Percentiles rank a stretch among this genome's conserved stretches.
Evolutionary conservation across 2,329 filamentous ascomycete species (phyloP).

Genomic region (Aureobasidium lini): DNA sequence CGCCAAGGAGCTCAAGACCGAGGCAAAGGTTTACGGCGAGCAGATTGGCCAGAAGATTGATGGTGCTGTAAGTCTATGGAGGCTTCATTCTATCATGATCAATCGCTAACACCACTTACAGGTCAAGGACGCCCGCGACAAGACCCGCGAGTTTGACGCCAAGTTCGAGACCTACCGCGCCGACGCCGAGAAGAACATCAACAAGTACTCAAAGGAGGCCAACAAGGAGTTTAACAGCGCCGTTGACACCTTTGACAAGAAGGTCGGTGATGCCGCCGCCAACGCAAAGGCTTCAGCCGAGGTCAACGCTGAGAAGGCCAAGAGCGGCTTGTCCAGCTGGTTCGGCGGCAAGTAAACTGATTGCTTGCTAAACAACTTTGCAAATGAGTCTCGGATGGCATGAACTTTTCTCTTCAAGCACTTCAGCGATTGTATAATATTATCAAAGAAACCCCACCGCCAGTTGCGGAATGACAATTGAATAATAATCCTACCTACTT

Average conservation of each 20-base stretch:
- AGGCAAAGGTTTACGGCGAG: constrained; percentile 25
- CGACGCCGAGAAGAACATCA: constrained; percentile 54
- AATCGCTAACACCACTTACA: neutral
- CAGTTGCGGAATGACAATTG: neutral
- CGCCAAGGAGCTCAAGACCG: constrained; percentile 56
- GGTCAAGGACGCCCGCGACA: constrained; percentile 29
- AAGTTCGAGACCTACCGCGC: constrained; percentile 46
- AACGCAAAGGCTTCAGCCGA: constrained; percentile 27
- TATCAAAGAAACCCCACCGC: neutral
- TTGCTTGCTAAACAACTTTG: neutral
- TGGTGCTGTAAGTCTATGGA: constrained; percentile 46
- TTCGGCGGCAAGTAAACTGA: constrained; percentile 46
- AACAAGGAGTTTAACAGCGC: constrained; percentile 43
- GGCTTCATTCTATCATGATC: neutral
- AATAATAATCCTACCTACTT: constrained; percentile 1
- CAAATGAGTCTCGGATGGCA: constrained; percentile 6
- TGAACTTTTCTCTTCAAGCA: constrained; percentile 6
- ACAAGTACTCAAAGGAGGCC: constrained; percentile 59
- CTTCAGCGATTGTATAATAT: constrained; percentile 11
- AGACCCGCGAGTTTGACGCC: constrained; percentile 57
- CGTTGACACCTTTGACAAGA: constrained; percentile 74
- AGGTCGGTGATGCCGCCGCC: constrained; percentile 45
- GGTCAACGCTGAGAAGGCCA: constrained; percentile 69
- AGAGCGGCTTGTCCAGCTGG: constrained; percentile 77
- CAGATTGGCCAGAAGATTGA: constrained; percentile 59